These are phyloP conservation scores for Hypoxylon sp. DNA, from an alignment of 2,329 filamentous ascomycete species.

Conservation along the genomic window DNA sequence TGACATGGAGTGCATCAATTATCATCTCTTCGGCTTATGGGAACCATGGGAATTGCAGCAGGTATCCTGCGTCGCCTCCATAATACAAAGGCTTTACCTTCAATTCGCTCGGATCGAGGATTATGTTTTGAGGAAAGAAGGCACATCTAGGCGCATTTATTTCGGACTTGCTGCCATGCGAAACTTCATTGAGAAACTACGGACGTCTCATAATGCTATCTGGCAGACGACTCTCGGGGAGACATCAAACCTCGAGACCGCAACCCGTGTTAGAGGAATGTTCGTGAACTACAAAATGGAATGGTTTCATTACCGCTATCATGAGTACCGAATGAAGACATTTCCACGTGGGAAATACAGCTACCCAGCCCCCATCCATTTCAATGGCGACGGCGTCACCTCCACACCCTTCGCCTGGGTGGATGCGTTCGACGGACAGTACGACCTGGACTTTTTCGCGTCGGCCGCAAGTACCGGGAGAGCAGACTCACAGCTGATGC, in stretches of 20 bases:
- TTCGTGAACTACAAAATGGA: not conserved
- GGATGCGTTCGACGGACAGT: not conserved
- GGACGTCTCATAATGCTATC: not conserved
- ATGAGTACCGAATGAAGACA: not conserved
- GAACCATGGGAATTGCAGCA: too few species aligned
- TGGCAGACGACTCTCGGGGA: not conserved
- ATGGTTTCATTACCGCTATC: not conserved
- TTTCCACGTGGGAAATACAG: not conserved
- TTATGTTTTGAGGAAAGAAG: not conserved
- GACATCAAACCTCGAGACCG: not conserved
- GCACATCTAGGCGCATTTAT: not conserved
- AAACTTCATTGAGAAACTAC: not conserved
- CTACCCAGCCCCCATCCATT: not conserved
- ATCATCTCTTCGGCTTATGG: too few species aligned
- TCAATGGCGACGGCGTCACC: not conserved
- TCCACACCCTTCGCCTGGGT: not conserved
- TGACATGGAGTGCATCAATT: too few species aligned
- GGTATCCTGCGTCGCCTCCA: too few species aligned
- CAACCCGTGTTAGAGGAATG: not conserved
- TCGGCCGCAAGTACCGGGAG: too few species aligned
- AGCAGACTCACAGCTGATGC: not conserved
- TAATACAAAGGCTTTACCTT: too few species aligned
- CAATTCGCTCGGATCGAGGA: too few species aligned
- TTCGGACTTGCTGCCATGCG: not conserved
- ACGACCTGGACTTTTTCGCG: not conserved